These are phyloP conservation scores for Kodamaea jinghongensis DNA, from an alignment of 805 yeast genomes.

Conservation along the genomic window DNA sequence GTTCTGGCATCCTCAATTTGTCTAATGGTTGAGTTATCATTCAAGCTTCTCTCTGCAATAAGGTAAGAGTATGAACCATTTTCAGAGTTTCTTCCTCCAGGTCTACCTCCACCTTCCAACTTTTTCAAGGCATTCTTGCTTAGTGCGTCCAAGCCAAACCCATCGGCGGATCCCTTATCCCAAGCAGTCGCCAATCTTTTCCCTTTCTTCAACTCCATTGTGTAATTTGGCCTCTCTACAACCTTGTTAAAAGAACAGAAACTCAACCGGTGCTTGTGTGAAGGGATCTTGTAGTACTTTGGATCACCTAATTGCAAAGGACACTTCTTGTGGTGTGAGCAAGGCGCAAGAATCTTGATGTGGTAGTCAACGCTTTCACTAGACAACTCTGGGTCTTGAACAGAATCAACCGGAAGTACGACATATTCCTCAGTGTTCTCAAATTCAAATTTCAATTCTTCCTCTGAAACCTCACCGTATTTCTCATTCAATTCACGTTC, in stretches of 20 bases:
- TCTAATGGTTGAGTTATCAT: constrained; percentile 39
- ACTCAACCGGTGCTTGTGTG: constrained; percentile 57
- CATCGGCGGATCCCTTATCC: constrained; percentile 54
- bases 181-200: constrained; percentile 68
- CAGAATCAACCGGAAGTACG: constrained; percentile 19
- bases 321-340: constrained; percentile 82
- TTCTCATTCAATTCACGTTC: constrained; percentile 34
- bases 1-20: constrained; percentile 39
- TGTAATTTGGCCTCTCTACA: constrained; percentile 72
- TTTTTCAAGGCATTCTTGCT: constrained; percentile 28
- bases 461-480: constrained; percentile 41
- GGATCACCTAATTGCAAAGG: constrained; percentile 83
- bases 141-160: constrained; percentile 48
- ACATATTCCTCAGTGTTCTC: constrained; percentile 36
- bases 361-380: constrained; percentile 44
- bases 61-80: constrained; percentile 71
- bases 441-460: constrained; percentile 48
- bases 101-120: constrained; percentile 74
- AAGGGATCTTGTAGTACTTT: constrained; percentile 52
- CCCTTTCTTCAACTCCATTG: constrained; percentile 86
- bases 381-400: constrained; percentile 9
- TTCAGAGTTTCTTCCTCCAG: constrained; percentile 68
- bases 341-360: constrained; percentile 78
- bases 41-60: constrained; percentile 58
- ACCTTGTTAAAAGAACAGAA: constrained; percentile 76